Evolutionary conservation across 179 eudicot genomes (phyloP), one percentile per base, ranked within the genome.

Genomic region (Spinacia oleracea): DNA sequence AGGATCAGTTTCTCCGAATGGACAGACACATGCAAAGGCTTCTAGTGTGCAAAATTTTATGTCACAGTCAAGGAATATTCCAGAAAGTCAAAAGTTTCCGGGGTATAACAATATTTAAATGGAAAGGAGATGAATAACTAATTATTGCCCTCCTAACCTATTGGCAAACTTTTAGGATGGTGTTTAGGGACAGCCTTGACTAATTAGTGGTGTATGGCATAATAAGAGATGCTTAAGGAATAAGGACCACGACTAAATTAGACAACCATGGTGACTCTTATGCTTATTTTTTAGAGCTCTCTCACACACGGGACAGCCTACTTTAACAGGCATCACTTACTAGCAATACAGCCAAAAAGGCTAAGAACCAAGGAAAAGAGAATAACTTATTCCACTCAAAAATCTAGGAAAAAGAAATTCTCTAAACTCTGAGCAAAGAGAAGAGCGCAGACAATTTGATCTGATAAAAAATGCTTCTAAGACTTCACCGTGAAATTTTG

Each of bases 31-130:
- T 81, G 70, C 63, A 63, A 63, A 77, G 78, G 78, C 73, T 78
- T 78, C 78, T 56, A 46, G 50, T 79, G 48, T 31, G 84, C 77
- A 72, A 68, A 32, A 11, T 80, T 48, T 78, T 21, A 77, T 74
- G 82, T 23, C 71, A 45, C 58, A 78, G 86, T 78, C 68, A 74
- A 81, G 87, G 88, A 86, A 86, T 86, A 83, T 83, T 81, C 81
- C 76, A 78, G 48, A 56, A 43, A 77, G 88, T 83, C 86, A 83
- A 83, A 83, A 86, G 79, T 68, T 77, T 70, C n/a, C 18, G 59
- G 78, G 51, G 72, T 59, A 77, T 56, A 68, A 34, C 75, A 74
- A 73, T 79, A 79, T 83, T 60, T 32, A 78, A 83, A 59, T 79
- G 73, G 77, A 81, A 81, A 79, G 80, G 78, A 65, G 45, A 67